Percentiles rank a stretch among this genome's conserved stretches.
Conservation (phyloP, 2,329 filamentous ascomycete species). For the Waltergamsia citrina region DNA sequence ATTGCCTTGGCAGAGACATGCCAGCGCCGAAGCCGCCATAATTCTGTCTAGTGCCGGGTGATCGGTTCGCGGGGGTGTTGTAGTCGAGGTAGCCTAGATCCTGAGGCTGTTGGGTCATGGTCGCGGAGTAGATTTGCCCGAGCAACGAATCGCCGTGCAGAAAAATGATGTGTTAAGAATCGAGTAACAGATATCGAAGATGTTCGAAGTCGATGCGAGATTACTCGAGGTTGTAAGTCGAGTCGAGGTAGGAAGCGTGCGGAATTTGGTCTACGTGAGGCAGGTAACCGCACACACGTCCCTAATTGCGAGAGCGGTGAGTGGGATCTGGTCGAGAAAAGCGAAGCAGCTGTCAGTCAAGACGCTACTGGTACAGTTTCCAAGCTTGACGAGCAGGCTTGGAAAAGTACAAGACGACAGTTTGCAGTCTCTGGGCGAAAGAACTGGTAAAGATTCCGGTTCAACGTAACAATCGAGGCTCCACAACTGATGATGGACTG, state of each 20-base stretch:
- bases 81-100: constrained; percentile 68
- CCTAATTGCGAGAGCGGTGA: constrained; percentile 1
- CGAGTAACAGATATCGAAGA: too few relatives aligned
- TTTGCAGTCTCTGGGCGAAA: neutral
- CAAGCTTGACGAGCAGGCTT: too few relatives aligned
- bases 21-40: constrained; percentile 42
- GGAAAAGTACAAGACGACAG: neutral
- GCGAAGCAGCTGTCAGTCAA: constrained; percentile 1
- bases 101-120: constrained; percentile 39
- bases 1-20: constrained; percentile 33
- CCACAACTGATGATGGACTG: neutral
- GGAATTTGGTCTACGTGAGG: too few relatives aligned
- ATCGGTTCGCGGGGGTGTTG: constrained; percentile 47
- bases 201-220: neutral
- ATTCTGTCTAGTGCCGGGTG: constrained; percentile 57
- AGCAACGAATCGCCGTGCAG: too few relatives aligned
- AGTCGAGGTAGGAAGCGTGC: neutral
- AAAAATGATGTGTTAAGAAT: too few relatives aligned
- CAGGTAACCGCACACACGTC: too few relatives aligned
- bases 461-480: neutral
- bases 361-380: neutral
- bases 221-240: neutral
- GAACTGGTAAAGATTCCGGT: too few relatives aligned
- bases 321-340: neutral
- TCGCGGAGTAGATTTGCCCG: too few relatives aligned